Evolutionary conservation across 2,329 filamentous ascomycete genomes (phyloP), one percentile per base, ranked within the genome.

Genomic region (Zalaria sp.): DNA sequence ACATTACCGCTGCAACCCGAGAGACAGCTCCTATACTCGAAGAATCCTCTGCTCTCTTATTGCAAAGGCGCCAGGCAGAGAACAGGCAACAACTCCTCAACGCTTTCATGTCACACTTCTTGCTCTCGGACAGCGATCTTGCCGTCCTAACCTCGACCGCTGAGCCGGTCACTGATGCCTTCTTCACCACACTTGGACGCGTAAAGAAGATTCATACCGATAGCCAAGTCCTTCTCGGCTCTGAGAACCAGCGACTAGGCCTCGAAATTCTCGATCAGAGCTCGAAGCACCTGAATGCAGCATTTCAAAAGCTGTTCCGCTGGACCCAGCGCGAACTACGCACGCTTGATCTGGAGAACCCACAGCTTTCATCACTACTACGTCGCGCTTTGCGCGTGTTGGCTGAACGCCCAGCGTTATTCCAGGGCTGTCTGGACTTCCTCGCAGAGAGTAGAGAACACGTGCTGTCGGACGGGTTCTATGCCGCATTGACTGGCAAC

Each of bases 241-340:
- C 87, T 27, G 88, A 95, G 58, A 85, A 87, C 52, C 88, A 96
- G 61, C 79, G 80, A 5, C 66, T 95, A 0, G 91, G 89, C 0
- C 68, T 93, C 3, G 88, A 96, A 53, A 75, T 96, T 38, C 88
- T 96, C 72, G 89, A 95, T 47, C 78, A 89, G 58, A 89, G 81
- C 42, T 88, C 87, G 0, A 86, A 85, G 45, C 78, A 85, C 47
- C 72, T 98, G 39, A 91, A 94, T 54, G 72, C 80, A 10, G 89
- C 85, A 4, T 98, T 91, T 52, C 89, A 98, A 57, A 98, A 95
- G 57, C 72, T 98, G 3, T 95, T 93, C 62, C 79, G 85, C 52
- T 98, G 89, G 89, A 79, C 93, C 18, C 88, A 95, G 57, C 79
- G 83, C 45, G 87, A 95, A 53, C 93, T 98, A 64, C 93, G 88